phyloP scores from a whole-genome alignment of 192 early-diverging fungal species.

The Coemansia sp. region DNA sequence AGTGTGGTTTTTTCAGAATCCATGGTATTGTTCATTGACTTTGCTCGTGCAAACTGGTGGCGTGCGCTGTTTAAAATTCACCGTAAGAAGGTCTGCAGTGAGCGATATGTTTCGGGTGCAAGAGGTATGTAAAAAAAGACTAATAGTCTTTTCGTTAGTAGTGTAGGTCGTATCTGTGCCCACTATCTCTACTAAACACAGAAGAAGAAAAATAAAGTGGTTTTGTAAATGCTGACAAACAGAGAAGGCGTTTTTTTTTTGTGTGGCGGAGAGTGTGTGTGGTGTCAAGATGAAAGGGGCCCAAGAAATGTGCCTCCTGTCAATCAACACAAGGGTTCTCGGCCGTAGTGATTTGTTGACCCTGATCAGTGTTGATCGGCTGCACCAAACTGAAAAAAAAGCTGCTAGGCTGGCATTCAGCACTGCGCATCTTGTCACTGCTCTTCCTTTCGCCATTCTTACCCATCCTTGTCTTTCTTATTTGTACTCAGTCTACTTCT shows the following conservation, averaged over 20 bases:
- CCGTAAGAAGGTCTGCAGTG: neutral
- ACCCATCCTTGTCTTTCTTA: neutral
- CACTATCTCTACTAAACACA: neutral
- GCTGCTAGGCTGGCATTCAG: neutral
- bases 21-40: constrained; percentile 16
- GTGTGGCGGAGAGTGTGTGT: neutral
- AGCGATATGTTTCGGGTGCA: neutral
- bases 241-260: neutral
- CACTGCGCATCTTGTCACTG: neutral
- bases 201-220: neutral
- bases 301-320: neutral
- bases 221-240: neutral
- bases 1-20: constrained; percentile 52
- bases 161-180: neutral
- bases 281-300: neutral
- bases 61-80: neutral
- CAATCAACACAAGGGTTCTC: neutral
- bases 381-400: neutral
- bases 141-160: neutral
- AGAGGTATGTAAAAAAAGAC: neutral
- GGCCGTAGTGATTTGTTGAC: neutral
- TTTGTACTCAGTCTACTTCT: neutral
- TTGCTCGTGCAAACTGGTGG: neutral
- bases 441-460: neutral
- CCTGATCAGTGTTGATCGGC: neutral